Evolutionary conservation across 495 filamentous ascomycete genomes (phyloP), one percentile per base, ranked within the genome.

Genomic region (Hapsidospora chrysogenum): DNA sequence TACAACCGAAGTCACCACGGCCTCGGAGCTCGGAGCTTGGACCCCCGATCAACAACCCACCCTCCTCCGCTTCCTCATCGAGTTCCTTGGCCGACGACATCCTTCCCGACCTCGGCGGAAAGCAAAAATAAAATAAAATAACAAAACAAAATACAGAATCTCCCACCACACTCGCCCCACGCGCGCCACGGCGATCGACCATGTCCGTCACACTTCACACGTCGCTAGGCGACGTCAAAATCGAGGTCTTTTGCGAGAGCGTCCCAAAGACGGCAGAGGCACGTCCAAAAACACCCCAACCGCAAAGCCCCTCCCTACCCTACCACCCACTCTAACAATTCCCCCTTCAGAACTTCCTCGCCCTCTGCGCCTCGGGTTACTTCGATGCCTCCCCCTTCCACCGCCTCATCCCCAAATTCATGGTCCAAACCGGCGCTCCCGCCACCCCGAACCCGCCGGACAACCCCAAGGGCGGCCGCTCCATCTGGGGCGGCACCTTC

Each of bases 231-330:
- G 80, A 87, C 56, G 69, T 97, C 49, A 97, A 96, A 58, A 73
- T 96, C 52, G 89, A 97, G 53, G 62, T 97, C 36, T 96, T 95
- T 61, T 95, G 87, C 61, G 84, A 93, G 60, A 74, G 77, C 46
- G 82, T 92, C 18, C 89, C 89, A 33, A 78, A 92, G 54, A 94
- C 92, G 2, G 75, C 82, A 37, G 76, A 85, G 53, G 77, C 76
- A 61, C 23, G 29, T 38, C 58, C 70, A 92, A 35, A 84, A 80
- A 30, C 73, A 86, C 29, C 80, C 79, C 60, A 83, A 79, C 41
- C 74, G 69, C 21, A 30, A 29, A 18, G 40, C 36, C 33, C 9
- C 14, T 26, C 23, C 23, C 11, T 26, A 26, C 29, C 17, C 9
- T 13, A n/a, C 29, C 18, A 16, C 36, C 30, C 34, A 32, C 28